Base-by-base conservation (phyloP, 345 rosid species). In the Physaria fendleri region DNA sequence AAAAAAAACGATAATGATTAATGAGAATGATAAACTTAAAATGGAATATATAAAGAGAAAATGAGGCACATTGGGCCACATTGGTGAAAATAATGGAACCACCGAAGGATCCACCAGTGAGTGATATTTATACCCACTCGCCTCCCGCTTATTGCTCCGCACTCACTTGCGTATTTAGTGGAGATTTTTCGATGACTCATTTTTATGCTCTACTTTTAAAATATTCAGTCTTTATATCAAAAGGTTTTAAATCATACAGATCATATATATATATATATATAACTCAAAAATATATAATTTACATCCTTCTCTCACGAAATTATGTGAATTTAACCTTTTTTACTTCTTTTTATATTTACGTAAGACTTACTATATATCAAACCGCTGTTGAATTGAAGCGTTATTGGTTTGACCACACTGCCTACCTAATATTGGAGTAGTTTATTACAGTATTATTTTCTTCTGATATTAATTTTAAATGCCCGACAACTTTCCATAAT, bases 121-220 rank as follows among this genome's bases (percentile, higher is more conserved):
- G n/a, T n/a, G n/a, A n/a, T n/a, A n/a, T 40, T n/a, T 17, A 49
- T 23, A 50, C 62, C 66, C 38, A 68, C 61, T 67, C 22, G 2
- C 1, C 10, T 8, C 21, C 62, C 73, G 43, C 25, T 44, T 16
- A 44, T 35, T 45, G 7, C 73, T 69, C 73, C 73, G 73, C 62
- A 69, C 6, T 33, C 50, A 56, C 18, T 46, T 56, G 42, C 41
- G 55, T 28, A 6, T n/a, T 13, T 28, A 28, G 42, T 56, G 64
- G 64, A 38, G 15, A 37, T 12, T 5, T 33, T 27, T 28, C n/a
- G 30, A 27, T 55, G 56, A 7, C 1, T 45, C 23, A 23, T 23
- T 33, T 5, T 34, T 41, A 4, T 23, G 18, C 6, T 12, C 16
- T 4, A 3, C 40, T 51, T 32, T 6, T 42, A 24, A 27, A 4